Conservation (phyloP, 192 early-diverging fungal genomes). For the Linnemannia zychae region DNA sequence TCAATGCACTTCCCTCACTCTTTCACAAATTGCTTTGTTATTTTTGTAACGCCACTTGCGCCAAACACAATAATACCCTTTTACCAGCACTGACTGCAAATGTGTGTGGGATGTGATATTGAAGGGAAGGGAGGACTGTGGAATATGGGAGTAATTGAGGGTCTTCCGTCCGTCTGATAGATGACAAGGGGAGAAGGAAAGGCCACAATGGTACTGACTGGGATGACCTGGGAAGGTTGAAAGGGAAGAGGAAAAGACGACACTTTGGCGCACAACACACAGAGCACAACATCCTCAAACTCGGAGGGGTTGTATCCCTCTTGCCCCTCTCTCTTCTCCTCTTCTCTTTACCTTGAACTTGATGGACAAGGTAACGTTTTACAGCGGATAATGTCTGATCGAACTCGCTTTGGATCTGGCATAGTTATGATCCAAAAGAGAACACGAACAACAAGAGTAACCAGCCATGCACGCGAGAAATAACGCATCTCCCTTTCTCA, state of each 20-base stretch:
- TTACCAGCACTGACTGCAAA: not conserved
- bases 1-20: not conserved
- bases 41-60: not conserved
- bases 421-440: not conserved
- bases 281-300: not conserved
- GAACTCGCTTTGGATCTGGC: not conserved
- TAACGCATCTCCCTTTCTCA: not conserved
- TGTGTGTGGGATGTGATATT: not conserved
- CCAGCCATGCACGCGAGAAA: not conserved
- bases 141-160: not conserved
- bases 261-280: not conserved
- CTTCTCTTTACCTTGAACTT: not conserved
- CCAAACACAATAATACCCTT: not conserved
- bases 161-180: not conserved
- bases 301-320: not conserved
- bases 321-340: not conserved
- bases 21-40: not conserved
- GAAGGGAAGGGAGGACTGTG: not conserved
- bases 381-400: not conserved
- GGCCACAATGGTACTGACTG: not conserved
- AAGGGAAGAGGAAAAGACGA: not conserved
- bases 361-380: not conserved
- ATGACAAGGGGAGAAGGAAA: not conserved
- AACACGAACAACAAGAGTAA: not conserved
- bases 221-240: constrained; percentile 4